A percentile compares a stretch with the other conserved stretches of the same genome.
Conservation (phyloP, 2,329 filamentous ascomycete genomes). For the Sphaceloma murrayae region DNA sequence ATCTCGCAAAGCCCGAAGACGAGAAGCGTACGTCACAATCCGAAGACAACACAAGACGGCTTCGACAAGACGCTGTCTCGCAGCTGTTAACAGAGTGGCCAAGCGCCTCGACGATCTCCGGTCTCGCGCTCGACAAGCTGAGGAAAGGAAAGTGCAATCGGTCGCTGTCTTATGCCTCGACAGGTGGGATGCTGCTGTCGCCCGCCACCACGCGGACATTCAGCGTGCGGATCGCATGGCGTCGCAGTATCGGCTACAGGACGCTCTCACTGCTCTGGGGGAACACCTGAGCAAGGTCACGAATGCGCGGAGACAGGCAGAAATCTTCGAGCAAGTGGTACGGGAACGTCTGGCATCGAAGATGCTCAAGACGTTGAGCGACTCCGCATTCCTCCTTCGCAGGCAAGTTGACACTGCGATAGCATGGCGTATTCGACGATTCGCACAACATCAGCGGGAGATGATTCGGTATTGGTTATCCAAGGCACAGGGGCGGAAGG, state of each 20-base stretch:
- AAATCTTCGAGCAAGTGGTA: constrained; percentile 35
- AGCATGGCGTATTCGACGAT: constrained; percentile 44
- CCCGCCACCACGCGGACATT: neutral
- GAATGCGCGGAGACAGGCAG: constrained; percentile 6
- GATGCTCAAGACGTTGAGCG: constrained; percentile 46
- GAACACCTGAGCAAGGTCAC: constrained; percentile 21
- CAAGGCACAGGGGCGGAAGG: constrained; percentile 30
- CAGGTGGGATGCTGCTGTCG: neutral
- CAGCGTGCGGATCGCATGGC: neutral
- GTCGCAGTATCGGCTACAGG: constrained; percentile 25
- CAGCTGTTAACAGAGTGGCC: constrained; percentile 31
- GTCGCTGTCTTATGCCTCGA: neutral
- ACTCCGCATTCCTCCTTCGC: constrained; percentile 47
- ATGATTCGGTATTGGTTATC: constrained; percentile 49
- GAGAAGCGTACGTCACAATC: constrained; percentile 47
- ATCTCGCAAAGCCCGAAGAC: constrained; percentile 43
- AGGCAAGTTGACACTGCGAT: constrained; percentile 44
- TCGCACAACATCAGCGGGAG: constrained; percentile 45
- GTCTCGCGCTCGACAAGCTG: neutral
- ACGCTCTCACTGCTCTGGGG: constrained; percentile 29
- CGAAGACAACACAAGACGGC: constrained; percentile 46
- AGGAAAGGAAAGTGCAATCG: neutral
- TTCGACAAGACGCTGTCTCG: constrained; percentile 38
- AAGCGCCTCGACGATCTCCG: constrained; percentile 30
- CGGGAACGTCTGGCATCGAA: constrained; percentile 29